These are phyloP conservation scores for Cucumis sativus DNA, from an alignment of 306 rosid species.

Conservation along the genomic window DNA sequence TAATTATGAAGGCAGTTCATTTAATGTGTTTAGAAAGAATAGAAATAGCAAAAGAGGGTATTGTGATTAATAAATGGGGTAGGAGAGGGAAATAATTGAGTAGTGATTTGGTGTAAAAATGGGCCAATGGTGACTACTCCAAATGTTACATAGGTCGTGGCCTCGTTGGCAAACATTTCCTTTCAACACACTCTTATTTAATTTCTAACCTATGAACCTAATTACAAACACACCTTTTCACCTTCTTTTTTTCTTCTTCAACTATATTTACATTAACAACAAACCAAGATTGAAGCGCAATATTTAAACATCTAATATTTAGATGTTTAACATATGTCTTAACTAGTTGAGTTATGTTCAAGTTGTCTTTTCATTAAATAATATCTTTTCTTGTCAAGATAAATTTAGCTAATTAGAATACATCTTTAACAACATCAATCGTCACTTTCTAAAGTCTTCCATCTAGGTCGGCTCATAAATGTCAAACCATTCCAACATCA, in stretches of 20 bases:
- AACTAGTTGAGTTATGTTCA: too few relatives aligned
- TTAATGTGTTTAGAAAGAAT: not conserved
- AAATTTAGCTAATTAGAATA: not conserved
- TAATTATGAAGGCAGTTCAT: not conserved
- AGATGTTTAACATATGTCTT: too few relatives aligned
- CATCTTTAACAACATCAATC: not conserved
- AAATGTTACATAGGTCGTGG: not conserved
- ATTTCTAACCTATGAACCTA: not conserved
- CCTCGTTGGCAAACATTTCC: not conserved
- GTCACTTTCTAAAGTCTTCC: not conserved
- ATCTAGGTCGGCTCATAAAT: not conserved
- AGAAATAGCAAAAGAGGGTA: not conserved
- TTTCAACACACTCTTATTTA: not conserved
- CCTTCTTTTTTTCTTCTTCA: too few relatives aligned
- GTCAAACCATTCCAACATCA: not conserved
- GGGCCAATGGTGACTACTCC: not conserved
- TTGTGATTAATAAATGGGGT: not conserved
- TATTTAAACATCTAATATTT: too few relatives aligned
- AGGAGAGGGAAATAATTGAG: not conserved
- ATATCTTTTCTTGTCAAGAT: too few relatives aligned
- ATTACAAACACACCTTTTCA: too few relatives aligned
- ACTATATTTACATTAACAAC: too few relatives aligned
- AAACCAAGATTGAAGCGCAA: rapidly evolving
- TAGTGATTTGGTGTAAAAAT: not conserved
- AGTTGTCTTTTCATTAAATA: too few relatives aligned